A percentile compares a stretch with the other conserved stretches of the same genome.
These are phyloP conservation scores for Chytriomyces sp. DNA, from an alignment of 192 early-diverging fungal species.

Conservation along the genomic window DNA sequence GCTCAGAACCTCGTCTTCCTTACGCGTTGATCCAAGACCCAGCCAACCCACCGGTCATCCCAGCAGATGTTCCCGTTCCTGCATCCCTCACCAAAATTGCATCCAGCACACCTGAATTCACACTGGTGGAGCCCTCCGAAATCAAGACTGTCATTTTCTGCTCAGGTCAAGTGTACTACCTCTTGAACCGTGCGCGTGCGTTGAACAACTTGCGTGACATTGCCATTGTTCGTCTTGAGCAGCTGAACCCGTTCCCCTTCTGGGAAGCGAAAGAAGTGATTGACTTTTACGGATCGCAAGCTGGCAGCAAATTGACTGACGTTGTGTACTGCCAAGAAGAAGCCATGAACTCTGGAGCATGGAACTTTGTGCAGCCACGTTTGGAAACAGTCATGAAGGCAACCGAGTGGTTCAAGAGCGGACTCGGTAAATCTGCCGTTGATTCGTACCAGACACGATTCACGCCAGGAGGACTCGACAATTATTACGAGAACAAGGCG, in stretches of 20 bases:
- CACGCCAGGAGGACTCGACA: conserved; percentile 55
- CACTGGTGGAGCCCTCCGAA: conserved; percentile 77
- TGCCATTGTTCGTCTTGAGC: conserved; percentile 93
- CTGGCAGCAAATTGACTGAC: conserved; percentile 69
- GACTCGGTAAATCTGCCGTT: conserved; percentile 50
- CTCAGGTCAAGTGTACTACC: conserved; percentile 97
- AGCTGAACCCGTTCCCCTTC: conserved; percentile 95
- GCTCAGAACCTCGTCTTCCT: conserved; percentile 56
- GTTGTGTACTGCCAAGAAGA: conserved; percentile 97
- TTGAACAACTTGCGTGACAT: conserved; percentile 88
- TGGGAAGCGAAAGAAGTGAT: conserved; percentile 82
- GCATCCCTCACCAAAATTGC: conserved; percentile 13
- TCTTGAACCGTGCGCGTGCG: conserved; percentile 82
- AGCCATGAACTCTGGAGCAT: conserved; percentile 91
- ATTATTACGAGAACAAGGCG: conserved; percentile 34
- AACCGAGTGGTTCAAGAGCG: conserved; percentile 73
- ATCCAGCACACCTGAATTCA: conserved; percentile 48
- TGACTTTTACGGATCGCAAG: conserved; percentile 76
- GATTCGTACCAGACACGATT: conserved; percentile 36
- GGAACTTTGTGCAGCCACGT: conserved; percentile 86
- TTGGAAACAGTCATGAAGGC: conserved; percentile 81
- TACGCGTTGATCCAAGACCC: conserved; percentile 43
- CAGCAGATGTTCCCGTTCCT: background rate
- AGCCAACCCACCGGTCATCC: conserved; percentile 17
- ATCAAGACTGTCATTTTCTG: conserved; percentile 95